A percentile compares a stretch with the other conserved stretches of the same genome.
Conservation (phyloP, 352 stramenopile species). For the Globisporangium barbulae region DNA sequence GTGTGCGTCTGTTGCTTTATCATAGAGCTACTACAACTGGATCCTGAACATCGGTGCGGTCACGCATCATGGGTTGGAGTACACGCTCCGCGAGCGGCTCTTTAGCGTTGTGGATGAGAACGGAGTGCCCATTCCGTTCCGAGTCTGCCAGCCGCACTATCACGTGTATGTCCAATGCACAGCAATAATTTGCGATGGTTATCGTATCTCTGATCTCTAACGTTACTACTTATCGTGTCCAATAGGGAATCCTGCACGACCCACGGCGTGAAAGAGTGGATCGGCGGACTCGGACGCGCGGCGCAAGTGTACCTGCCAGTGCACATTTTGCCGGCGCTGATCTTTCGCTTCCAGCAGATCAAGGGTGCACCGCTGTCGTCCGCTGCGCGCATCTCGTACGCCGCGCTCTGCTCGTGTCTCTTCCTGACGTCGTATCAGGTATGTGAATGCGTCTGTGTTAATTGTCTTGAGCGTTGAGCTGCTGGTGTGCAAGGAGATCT, state of each 20-base stretch:
- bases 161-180: slow-evolving; percentile 56
- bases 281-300: slow-evolving; percentile 60
- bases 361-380: slow-evolving; percentile 41
- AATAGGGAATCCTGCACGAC: slow-evolving; percentile 77
- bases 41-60: slow-evolving; percentile 72
- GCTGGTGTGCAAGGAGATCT: background rate
- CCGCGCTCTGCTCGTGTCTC: slow-evolving; percentile 69
- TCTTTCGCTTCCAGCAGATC: slow-evolving; percentile 73
- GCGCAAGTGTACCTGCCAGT: slow-evolving; percentile 81
- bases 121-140: slow-evolving; percentile 49
- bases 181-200: background rate
- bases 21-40: slow-evolving; percentile 82
- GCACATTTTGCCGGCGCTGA: slow-evolving; percentile 68
- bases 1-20: background rate
- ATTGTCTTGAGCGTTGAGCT: background rate
- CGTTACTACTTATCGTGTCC: background rate
- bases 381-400: slow-evolving; percentile 50
- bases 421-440: slow-evolving; percentile 87
- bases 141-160: slow-evolving; percentile 80
- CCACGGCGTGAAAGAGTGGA: slow-evolving; percentile 73
- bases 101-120: slow-evolving; percentile 39
- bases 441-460: background rate
- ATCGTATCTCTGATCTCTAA: background rate
- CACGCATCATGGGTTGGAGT: slow-evolving; percentile 70
- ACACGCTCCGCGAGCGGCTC: slow-evolving; percentile 58